These are phyloP conservation scores for Pleurostoma richardsiae DNA, from an alignment of 2,329 filamentous ascomycete genomes.

Conservation along the genomic window DNA sequence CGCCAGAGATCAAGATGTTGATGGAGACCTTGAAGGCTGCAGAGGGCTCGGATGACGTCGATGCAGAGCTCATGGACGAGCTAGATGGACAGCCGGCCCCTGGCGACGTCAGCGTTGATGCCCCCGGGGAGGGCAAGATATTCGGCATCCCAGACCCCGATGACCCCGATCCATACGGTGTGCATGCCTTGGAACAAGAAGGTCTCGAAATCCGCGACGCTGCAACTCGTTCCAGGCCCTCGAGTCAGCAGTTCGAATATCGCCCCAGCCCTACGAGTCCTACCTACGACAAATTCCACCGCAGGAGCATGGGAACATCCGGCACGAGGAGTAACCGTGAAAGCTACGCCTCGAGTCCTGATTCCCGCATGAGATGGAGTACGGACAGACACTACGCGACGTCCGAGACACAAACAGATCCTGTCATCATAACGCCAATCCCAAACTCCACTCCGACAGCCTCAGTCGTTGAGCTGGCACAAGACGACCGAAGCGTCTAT, in stretches of 20 bases:
- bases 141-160: conserved; percentile 30
- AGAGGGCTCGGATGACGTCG: conserved; percentile 24
- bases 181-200: conserved; percentile 26
- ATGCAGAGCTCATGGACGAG: conserved; percentile 23
- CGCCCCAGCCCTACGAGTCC: conserved; percentile 28
- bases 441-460: neutral
- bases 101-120: conserved; percentile 26
- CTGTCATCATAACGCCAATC: neutral
- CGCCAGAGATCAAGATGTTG: conserved; percentile 9
- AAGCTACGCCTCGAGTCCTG: neutral
- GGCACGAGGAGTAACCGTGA: neutral
- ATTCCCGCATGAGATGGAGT: neutral
- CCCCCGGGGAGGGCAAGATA: conserved; percentile 14
- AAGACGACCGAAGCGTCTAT: neutral
- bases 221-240: conserved; percentile 23
- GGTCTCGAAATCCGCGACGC: conserved; percentile 30
- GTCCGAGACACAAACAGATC: neutral
- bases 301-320: conserved; percentile 3
- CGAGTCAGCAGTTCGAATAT: conserved; percentile 29
- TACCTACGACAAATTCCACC: conserved; percentile 13
- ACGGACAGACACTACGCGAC: neutral
- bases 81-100: conserved; percentile 26
- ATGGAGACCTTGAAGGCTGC: conserved; percentile 15
- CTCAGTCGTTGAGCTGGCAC: neutral
- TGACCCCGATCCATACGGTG: conserved; percentile 32